phyloP scores from a whole-genome alignment of 192 early-diverging fungal species.

The Ambispora gerdemannii region DNA sequence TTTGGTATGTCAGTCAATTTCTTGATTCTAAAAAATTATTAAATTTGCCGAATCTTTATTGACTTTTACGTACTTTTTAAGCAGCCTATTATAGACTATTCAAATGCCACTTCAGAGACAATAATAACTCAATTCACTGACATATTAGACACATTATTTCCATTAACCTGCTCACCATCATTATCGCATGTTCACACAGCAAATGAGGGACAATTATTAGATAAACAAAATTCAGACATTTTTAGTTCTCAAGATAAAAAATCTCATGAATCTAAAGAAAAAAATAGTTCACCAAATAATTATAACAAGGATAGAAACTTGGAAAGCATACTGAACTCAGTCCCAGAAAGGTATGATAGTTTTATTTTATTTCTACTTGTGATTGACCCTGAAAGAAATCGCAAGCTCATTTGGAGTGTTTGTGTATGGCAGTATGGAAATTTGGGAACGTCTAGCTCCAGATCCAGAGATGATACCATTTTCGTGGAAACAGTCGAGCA shows the following conservation, averaged over 20 bases:
- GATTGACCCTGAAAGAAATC: no score
- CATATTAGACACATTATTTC: neutral
- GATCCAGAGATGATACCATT: slow-evolving; percentile 35
- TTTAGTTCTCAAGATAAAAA: neutral
- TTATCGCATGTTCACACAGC: neutral
- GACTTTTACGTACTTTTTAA: neutral
- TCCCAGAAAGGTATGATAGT: neutral
- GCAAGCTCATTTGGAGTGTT: neutral
- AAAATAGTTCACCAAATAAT: neutral
- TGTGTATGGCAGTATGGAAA: slow-evolving; percentile 2
- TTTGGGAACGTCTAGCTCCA: slow-evolving; percentile 20
- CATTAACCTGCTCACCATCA: no score
- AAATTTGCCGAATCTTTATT: neutral
- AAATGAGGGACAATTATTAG: neutral
- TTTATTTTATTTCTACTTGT: no score
- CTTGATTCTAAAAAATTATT: neutral
- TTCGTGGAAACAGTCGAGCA: slow-evolving; percentile 42
- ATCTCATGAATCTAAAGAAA: neutral
- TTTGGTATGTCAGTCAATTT: neutral
- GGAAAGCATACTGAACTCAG: neutral
- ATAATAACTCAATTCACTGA: neutral
- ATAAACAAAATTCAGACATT: neutral
- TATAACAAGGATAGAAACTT: neutral
- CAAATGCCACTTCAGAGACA: neutral
- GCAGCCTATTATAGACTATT: neutral